Conservation (phyloP, 768 basidiomycete species). For the Xerocomus brunneocitrinus region DNA sequence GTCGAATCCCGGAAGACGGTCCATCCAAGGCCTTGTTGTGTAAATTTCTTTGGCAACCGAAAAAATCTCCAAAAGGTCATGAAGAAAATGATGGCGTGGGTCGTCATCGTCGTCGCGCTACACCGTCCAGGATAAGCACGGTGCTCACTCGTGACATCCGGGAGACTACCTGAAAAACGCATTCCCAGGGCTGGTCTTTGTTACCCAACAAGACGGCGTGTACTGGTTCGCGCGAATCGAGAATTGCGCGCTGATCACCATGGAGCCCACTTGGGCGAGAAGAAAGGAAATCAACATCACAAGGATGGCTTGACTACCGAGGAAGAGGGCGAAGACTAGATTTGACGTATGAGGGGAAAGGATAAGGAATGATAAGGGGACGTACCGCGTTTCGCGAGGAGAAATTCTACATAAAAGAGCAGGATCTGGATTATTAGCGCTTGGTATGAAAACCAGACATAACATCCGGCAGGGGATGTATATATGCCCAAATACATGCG, state of each 20-base stretch:
- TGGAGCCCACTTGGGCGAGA: conserved; percentile 11
- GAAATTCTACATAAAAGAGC: conserved; percentile 6
- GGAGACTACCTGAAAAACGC: conserved; percentile 17
- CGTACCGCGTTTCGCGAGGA: conserved; percentile 20
- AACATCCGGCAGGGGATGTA: conserved; percentile 8
- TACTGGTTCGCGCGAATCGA: conserved; percentile 7
- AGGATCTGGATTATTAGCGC: conserved; percentile 11
- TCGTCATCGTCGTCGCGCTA: conserved; percentile 19
- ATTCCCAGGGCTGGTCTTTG: conserved; percentile 8
- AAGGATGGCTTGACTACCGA: conserved; percentile 3
- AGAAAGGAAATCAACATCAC: conserved; percentile 8
- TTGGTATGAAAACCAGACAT: conserved; percentile 17
- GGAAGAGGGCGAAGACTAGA: conserved; percentile 19
- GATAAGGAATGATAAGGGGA: not conserved
- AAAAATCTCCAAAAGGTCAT: conserved; percentile 20
- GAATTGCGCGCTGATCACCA: conserved; percentile 14
- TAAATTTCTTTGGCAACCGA: conserved; percentile 8
- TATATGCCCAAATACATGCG: conserved; percentile 15
- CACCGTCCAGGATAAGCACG: not conserved
- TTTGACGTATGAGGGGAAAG: not conserved
- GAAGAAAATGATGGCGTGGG: conserved; percentile 8
- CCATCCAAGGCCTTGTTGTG: conserved; percentile 1
- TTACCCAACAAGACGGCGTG: conserved; percentile 15
- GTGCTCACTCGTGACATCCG: not conserved
- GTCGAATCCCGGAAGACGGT: conserved; percentile 18